phyloP scores from a whole-genome alignment of 768 basidiomycete genomes.

The Artomyces pyxidatus region DNA sequence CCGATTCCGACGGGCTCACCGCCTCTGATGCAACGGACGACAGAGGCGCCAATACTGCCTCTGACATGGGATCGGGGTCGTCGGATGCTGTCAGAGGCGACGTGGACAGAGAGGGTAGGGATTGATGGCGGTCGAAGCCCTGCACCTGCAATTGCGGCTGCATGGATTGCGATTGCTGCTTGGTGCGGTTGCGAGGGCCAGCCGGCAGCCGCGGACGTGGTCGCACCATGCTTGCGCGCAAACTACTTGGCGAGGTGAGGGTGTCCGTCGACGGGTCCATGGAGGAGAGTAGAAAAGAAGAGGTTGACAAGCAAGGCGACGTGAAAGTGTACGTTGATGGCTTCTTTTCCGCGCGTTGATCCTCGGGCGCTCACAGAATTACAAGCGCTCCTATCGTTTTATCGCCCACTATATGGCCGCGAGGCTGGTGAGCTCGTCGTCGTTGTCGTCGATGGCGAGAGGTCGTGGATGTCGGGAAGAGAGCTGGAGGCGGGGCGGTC shows the following conservation, averaged over 20 bases:
- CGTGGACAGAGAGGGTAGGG: background rate
- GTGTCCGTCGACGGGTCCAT: background rate
- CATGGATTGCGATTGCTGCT: background rate
- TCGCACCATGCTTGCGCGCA: background rate
- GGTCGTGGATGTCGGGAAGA: no score
- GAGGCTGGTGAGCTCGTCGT: no score
- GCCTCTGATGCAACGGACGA: background rate
- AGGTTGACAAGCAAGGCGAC: background rate
- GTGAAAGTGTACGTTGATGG: no score
- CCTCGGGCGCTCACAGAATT: no score
- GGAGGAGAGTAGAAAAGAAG: background rate
- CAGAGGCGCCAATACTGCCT: background rate
- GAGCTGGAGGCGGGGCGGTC: no score
- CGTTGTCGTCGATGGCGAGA: no score
- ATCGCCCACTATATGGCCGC: no score
- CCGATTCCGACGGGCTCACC: background rate
- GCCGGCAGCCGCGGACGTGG: background rate
- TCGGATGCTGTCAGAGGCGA: background rate
- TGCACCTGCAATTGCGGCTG: background rate
- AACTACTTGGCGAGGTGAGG: background rate
- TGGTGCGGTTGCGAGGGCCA: background rate
- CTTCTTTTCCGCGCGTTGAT: no score
- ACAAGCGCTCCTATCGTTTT: no score
- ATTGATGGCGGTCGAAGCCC: background rate
- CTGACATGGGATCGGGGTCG: background rate